Evolutionary conservation across 805 yeast species (phyloP).

Genomic region (Metschnikowia borealis): DNA sequence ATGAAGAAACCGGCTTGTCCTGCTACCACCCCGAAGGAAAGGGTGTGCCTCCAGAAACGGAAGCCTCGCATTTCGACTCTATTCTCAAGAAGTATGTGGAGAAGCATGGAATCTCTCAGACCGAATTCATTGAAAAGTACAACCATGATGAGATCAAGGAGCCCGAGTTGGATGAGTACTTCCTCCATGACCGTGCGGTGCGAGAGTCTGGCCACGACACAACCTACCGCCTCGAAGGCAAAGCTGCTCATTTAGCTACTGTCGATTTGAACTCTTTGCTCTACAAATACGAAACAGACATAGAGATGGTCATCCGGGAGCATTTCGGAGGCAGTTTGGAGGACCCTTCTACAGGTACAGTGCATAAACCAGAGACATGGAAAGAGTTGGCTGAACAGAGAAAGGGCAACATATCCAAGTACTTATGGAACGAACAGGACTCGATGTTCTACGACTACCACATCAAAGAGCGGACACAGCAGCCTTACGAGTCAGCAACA

Average conservation of each 20-base stretch:
- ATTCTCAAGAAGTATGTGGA: constrained; percentile 64
- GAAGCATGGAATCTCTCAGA: constrained; percentile 54
- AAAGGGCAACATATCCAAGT: constrained; percentile 53
- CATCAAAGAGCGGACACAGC: constrained; percentile 49
- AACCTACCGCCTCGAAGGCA: constrained; percentile 81
- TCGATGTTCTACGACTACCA: constrained; percentile 85
- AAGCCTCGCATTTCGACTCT: constrained; percentile 77
- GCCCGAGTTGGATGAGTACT: constrained; percentile 83
- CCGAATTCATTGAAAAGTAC: constrained; percentile 61
- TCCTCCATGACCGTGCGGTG: constrained; percentile 89
- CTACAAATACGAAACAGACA: constrained; percentile 87
- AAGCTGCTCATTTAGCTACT: constrained; percentile 85
- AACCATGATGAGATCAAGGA: constrained; percentile 63
- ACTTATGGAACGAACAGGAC: constrained; percentile 78
- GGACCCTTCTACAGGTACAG: constrained; percentile 19
- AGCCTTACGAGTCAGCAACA: constrained; percentile 79
- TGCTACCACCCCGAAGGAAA: constrained; percentile 85
- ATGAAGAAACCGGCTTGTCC: constrained; percentile 71
- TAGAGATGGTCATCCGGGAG: constrained; percentile 57
- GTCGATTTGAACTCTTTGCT: constrained; percentile 82
- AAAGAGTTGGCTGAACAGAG: constrained; percentile 50
- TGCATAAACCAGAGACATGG: constrained; percentile 60
- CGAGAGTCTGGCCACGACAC: constrained; percentile 98
- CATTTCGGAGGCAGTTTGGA: constrained; percentile 50
- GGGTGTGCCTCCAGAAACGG: constrained; percentile 98